Base-by-base conservation (phyloP, 2,329 filamentous ascomycete species). In the Claviceps digitariae region DNA sequence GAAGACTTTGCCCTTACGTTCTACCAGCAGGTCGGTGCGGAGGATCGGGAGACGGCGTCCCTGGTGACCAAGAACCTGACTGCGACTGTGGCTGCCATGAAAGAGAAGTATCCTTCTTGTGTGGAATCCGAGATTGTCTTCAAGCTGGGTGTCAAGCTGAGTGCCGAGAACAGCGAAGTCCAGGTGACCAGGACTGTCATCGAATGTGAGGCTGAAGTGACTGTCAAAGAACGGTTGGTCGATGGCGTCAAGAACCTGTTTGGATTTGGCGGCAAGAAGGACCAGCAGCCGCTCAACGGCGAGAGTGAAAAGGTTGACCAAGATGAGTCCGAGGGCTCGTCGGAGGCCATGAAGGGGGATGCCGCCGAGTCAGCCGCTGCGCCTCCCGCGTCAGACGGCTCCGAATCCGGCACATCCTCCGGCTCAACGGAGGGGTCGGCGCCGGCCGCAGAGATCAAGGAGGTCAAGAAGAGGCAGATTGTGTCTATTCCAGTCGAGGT, bases 221-320 rank as follows among this genome's bases (percentile, higher is more conserved):
- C 71, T 9, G 82, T 83, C 68, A 88, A 90, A 66, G 87, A 87
- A 58, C 83, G 85, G 51, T 79, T 97, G 49, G 87, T 96, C 48
- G 91, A 95, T 63, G 90, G 89, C 45, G 88, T 97, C 59, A 98
- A 98, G 76, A 94, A 90, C 58, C 80, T 96, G 57, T 94, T 98
- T 64, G 93, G 93, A 6, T 90, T 97, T 65, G 93, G 91, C 27
- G 46, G 52, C n/a, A 87, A 87, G 63, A 95, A 95, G 71, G 86
- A 86, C 34, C 87, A 91, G 53, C 86, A 95, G 69, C 75, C 77
- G 5, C 66, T 95, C 36, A 77, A 80, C 55, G 86, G 84, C 49
- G 85, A 84, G 48, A 75, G 73, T 23, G 80, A 77, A 52, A 74
- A 67, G n/a, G 63, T 62, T 8, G 67, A 64, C 20, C 63, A 63